Conservation (phyloP, 352 stramenopile species). For the Pythium folliculosum region DNA sequence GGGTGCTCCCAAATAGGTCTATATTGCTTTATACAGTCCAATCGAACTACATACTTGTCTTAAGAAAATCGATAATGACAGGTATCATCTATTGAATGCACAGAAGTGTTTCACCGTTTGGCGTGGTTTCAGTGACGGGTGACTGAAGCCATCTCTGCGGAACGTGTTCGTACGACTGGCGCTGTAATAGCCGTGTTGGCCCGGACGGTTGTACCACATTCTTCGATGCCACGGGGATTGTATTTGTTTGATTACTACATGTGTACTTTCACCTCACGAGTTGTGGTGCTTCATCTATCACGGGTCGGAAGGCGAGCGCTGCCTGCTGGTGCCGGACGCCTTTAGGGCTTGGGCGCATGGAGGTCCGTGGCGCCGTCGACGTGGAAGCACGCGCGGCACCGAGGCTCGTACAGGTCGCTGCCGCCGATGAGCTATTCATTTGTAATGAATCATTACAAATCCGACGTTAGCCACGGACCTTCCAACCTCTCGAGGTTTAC, state of each 20-base stretch:
- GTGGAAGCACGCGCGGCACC: slow-evolving; percentile 77
- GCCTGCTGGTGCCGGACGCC: background rate
- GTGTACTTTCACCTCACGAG: no score
- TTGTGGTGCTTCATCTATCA: no score
- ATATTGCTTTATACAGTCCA: background rate
- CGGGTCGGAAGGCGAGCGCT: no score
- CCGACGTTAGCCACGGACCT: background rate
- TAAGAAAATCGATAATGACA: no score
- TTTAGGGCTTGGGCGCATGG: slow-evolving; percentile 19
- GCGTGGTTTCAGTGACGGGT: no score
- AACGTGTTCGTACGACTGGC: no score
- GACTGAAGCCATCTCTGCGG: no score
- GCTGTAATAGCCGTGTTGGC: no score
- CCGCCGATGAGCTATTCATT: slow-evolving; percentile 67
- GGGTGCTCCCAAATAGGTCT: background rate
- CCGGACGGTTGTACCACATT: no score
- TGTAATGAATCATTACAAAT: background rate
- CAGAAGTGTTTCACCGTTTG: no score
- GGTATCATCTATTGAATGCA: background rate
- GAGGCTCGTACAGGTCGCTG: slow-evolving; percentile 77
- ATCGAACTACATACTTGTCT: background rate
- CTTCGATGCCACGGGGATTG: no score
- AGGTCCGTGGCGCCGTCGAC: slow-evolving; percentile 26
- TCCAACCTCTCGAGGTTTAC: background rate
- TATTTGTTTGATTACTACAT: no score